phyloP scores from a whole-genome alignment of 1,139 yeast genomes.

The Pichia sp. region DNA sequence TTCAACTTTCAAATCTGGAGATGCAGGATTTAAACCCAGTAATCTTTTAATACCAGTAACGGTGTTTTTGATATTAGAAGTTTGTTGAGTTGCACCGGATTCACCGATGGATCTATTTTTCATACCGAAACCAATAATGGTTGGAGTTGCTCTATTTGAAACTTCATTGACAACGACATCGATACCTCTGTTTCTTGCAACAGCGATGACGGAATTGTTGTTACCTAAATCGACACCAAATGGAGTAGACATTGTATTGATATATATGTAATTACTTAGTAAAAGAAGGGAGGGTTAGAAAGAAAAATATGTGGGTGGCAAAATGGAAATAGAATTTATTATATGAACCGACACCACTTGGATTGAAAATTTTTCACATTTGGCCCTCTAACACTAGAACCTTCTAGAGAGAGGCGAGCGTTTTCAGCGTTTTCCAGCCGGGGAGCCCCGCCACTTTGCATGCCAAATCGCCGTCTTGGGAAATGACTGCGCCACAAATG shows the following conservation, averaged over 20 bases:
- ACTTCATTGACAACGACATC: constrained; percentile 98
- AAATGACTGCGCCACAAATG: background rate
- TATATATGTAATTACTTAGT: background rate
- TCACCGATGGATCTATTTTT: constrained; percentile 93
- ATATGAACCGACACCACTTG: too few species aligned
- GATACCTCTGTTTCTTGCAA: constrained; percentile 97
- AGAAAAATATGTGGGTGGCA: background rate
- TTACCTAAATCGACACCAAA: constrained; percentile 99
- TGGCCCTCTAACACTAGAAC: constrained; percentile 3
- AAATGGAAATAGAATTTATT: too few species aligned
- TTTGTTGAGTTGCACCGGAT: constrained; percentile 91
- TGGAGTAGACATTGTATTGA: constrained; percentile 64
- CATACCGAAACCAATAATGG: constrained; percentile 86
- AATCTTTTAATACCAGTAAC: constrained; percentile 91
- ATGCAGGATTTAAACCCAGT: constrained; percentile 67
- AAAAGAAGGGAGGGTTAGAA: too few species aligned
- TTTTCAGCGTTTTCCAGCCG: constrained; percentile 1
- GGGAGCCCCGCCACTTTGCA: background rate
- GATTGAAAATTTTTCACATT: constrained; percentile 1
- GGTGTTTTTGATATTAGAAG: constrained; percentile 92
- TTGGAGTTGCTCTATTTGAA: constrained; percentile 93
- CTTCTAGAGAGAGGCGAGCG: constrained; percentile 3
- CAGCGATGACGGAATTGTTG: constrained; percentile 87
- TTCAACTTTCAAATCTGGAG: constrained; percentile 77
- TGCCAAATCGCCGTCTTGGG: background rate